Percentiles rank a stretch among this genome's conserved stretches.
These are phyloP conservation scores for Basidioascus undulatus DNA, from an alignment of 768 basidiomycete species.

Conservation along the genomic window DNA sequence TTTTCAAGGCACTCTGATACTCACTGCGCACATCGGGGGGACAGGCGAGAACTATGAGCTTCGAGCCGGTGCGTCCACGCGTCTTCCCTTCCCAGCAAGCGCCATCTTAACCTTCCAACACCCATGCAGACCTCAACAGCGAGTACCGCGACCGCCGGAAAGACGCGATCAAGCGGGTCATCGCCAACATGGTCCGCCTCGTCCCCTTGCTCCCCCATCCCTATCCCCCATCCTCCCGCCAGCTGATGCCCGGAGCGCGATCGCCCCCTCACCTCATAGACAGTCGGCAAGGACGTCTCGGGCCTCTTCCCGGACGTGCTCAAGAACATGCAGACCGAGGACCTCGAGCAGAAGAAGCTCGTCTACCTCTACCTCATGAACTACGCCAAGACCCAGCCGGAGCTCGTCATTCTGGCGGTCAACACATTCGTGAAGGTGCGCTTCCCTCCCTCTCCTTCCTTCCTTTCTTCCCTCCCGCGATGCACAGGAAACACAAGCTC, in stretches of 20 bases:
- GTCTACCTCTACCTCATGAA: slow-evolving; percentile 99
- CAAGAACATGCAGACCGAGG: slow-evolving; percentile 99
- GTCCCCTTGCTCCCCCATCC: slow-evolving; percentile 32
- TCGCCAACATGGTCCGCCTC: background rate
- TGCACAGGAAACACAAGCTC: too few species aligned
- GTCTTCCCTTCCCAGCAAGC: too few species aligned
- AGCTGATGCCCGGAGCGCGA: too few species aligned
- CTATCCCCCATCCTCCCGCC: too few species aligned
- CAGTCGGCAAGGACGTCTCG: slow-evolving; percentile 61
- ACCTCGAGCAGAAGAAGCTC: slow-evolving; percentile 97
- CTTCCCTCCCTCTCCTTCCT: background rate
- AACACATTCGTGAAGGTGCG: slow-evolving; percentile 71
- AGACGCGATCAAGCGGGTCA: slow-evolving; percentile 75
- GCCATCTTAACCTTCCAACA: too few species aligned
- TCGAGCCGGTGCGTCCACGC: too few species aligned
- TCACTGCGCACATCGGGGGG: too few species aligned
- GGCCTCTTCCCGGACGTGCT: slow-evolving; percentile 94
- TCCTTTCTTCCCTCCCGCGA: background rate
- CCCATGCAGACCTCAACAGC: slow-evolving; percentile 91
- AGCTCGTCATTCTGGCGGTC: slow-evolving; percentile 93
- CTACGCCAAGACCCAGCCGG: slow-evolving; percentile 95
- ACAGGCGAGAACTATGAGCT: slow-evolving; percentile 93
- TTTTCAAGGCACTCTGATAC: too few species aligned
- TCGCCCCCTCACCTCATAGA: too few species aligned
- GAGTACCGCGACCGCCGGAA: slow-evolving; percentile 86